Base-by-base conservation (phyloP, 1,139 yeast genomes). In the Candida neerlandica region DNA sequence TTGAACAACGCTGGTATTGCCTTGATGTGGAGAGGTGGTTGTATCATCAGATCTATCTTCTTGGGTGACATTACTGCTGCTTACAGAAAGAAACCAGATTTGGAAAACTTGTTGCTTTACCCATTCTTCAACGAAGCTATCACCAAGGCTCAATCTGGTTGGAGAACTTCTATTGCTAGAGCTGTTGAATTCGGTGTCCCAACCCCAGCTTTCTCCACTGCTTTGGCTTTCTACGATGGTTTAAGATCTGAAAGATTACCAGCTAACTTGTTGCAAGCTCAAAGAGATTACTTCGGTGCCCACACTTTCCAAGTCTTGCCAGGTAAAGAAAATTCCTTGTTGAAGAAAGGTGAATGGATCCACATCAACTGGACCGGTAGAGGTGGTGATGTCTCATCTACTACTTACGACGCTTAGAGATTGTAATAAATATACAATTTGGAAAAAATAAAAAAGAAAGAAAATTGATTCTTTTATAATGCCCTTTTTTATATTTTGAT, bases 11-110 rank as follows among this genome's bases (percentile, higher is more conserved):
- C 98, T 61, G 94, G 96, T 57, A 94, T 94, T 66, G 99, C 98
- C 62, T 84, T 94, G 69, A 94, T 94, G 99, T 94, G 99, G 99
- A 88, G 99, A 84, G 99, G 99, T 80, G 99, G 99, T 63, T 94
- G 99, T 84, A 94, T 94, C 75, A 94, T 94, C 77, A 89, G 98
- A 82, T 94, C 99, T 51, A 97, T 92, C 60, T 94, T 94, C 88
- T 82, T 94, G 69, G 97, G 85, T 68, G 98, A 94, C 75, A 94
- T 94, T 77, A 94, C 99, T 63, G 73, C 89, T 71, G 99, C 99
- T 60, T 94, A 86, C 88, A 89, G 92, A 78, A 85, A 88, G 73
- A 80, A 87, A 79, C 96, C 97, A 71, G 85, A 91, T 59, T 80
- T 94, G 67, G 97, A 92, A 81, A 92, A 91, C 86, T 82, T 94